These are phyloP conservation scores for Aspergillus steynii DNA, from an alignment of 495 filamentous ascomycete genomes.

Conservation along the genomic window DNA sequence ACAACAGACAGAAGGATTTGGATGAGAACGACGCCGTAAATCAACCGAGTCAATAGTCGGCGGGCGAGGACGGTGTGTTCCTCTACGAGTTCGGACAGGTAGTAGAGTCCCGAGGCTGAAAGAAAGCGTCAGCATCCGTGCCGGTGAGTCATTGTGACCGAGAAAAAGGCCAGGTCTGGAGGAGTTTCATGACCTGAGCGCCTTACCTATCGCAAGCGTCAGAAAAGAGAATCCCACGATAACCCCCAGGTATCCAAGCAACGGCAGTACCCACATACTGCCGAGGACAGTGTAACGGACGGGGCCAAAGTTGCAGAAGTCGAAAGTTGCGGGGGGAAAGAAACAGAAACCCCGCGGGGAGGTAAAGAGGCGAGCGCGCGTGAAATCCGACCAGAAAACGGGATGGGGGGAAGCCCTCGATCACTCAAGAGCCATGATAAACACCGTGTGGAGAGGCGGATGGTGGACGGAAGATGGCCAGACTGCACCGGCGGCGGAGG, in stretches of 20 bases:
- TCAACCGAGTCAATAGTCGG: slow-evolving; percentile 76
- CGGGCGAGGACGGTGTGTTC: slow-evolving; percentile 94
- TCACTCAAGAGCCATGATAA: neutral
- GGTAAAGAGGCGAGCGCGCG: neutral
- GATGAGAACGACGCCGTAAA: slow-evolving; percentile 76
- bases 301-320: neutral
- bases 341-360: neutral
- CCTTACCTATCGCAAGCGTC: slow-evolving; percentile 85
- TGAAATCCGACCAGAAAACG: neutral
- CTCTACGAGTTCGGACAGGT: slow-evolving; percentile 96
- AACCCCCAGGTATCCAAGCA: slow-evolving; percentile 86
- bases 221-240: slow-evolving; percentile 89
- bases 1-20: slow-evolving; percentile 75
- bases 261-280: slow-evolving; percentile 87
- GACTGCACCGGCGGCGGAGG: neutral
- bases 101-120: slow-evolving; percentile 92
- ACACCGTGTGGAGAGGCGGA: neutral
- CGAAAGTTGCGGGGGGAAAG: neutral
- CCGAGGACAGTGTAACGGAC: neutral
- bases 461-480: neutral
- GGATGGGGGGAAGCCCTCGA: too few relatives aligned
- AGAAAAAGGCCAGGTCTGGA: neutral
- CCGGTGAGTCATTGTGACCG: neutral
- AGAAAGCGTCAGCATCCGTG: slow-evolving; percentile 8
- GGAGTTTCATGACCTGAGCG: neutral